phyloP scores from a whole-genome alignment of 2,329 filamentous ascomycete genomes.

The Cercospora zeina region DNA sequence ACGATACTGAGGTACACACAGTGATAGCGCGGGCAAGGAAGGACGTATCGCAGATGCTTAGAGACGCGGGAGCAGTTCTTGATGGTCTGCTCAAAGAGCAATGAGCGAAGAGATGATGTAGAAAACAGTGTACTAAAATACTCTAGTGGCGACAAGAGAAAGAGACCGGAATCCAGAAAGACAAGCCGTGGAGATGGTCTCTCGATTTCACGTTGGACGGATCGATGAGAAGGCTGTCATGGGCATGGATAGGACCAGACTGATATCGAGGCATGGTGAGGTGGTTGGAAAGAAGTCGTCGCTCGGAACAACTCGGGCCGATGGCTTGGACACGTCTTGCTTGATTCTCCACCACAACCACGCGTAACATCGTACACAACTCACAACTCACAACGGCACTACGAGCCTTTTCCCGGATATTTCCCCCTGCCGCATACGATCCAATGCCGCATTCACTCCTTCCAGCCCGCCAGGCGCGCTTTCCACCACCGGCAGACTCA shows the following conservation, averaged over 20 bases:
- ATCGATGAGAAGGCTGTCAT: too few species aligned
- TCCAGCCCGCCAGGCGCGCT: constrained; percentile 22
- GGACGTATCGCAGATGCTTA: not conserved
- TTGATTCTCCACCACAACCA: not conserved
- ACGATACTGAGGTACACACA: not conserved
- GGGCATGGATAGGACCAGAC: too few species aligned
- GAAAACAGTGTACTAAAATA: too few species aligned
- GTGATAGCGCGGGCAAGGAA: not conserved
- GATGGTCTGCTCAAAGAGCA: too few species aligned
- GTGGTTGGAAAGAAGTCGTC: not conserved
- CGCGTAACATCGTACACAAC: not conserved
- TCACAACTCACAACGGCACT: constrained; percentile 21
- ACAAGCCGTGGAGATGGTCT: too few species aligned
- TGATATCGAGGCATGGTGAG: too few species aligned
- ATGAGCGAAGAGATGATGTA: too few species aligned
- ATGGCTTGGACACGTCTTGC: not conserved
- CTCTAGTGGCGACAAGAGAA: too few species aligned
- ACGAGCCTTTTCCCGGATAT: constrained; percentile 29
- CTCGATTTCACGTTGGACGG: too few species aligned
- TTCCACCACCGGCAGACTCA: constrained; percentile 22
- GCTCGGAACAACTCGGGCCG: not conserved
- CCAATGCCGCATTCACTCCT: constrained; percentile 26
- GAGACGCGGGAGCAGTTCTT: not conserved
- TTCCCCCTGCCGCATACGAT: constrained; percentile 24
- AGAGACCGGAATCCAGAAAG: too few species aligned